These are phyloP conservation scores for Leishmania mexicana DNA, from an alignment of 208 protist genomes.

Conservation along the genomic window DNA sequence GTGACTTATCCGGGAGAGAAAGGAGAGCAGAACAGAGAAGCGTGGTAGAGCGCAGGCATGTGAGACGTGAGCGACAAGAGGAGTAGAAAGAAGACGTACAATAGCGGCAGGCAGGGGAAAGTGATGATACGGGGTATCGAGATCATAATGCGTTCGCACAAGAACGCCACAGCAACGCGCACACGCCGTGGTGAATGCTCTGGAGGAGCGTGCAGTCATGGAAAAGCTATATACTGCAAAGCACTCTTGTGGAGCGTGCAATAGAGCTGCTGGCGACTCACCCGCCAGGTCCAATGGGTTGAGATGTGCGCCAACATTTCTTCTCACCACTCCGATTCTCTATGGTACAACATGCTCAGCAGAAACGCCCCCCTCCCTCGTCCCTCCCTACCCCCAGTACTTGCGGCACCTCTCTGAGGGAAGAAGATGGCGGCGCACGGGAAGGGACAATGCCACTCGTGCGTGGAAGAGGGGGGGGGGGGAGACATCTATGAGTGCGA, in stretches of 20 bases:
- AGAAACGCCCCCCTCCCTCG: not conserved
- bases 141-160: not conserved
- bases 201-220: not conserved
- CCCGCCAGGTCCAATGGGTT: not conserved
- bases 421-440: not conserved
- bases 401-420: not conserved
- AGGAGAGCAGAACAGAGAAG: not conserved
- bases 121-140: not conserved
- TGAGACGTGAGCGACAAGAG: not conserved
- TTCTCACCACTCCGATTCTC: not conserved
- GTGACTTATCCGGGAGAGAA: not conserved
- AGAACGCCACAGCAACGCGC: not conserved
- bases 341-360: not conserved
- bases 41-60: not conserved
- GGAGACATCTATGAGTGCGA: not conserved
- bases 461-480: not conserved
- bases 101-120: not conserved
- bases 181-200: not conserved
- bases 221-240: not conserved
- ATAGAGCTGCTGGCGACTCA: not conserved
- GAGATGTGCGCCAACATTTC: not conserved
- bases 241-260: not conserved
- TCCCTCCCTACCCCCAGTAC: not conserved
- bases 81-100: not conserved
- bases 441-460: not conserved